A percentile compares a stretch with the other conserved stretches of the same genome.
Conservation (phyloP, 75 land plant species). For the Pseudotsuga menziesii region DNA sequence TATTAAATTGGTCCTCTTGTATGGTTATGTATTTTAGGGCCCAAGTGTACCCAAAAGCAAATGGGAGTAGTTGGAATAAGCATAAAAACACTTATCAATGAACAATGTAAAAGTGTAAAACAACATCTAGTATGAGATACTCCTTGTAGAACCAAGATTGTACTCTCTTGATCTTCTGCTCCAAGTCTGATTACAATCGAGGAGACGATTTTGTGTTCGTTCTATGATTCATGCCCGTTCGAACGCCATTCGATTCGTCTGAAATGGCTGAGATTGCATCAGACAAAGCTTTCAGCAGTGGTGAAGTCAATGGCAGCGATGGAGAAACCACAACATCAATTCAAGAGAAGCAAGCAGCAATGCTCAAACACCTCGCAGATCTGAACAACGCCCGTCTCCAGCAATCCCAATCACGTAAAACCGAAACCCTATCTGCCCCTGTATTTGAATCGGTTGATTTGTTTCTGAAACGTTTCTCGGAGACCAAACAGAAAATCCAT, state of each 20-base stretch:
- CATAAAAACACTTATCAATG: too few species aligned
- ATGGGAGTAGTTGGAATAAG: too few species aligned
- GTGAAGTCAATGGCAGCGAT: background rate
- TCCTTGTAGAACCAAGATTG: too few species aligned
- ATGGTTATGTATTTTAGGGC: too few species aligned
- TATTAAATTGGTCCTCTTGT: too few species aligned
- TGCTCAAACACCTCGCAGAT: slow-evolving; percentile 44
- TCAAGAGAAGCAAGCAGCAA: slow-evolving; percentile 34
- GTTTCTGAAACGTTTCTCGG: slow-evolving; percentile 59
- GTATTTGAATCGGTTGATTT: slow-evolving; percentile 35
- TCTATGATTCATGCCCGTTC: background rate
- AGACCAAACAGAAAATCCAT: slow-evolving; percentile 38
- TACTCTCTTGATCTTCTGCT: too few species aligned
- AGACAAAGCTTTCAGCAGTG: background rate
- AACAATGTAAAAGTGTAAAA: too few species aligned
- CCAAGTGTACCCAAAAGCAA: too few species aligned
- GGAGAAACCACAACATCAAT: slow-evolving; percentile 5
- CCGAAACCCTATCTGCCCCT: too few species aligned
- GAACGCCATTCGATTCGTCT: background rate
- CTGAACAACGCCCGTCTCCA: slow-evolving; percentile 22
- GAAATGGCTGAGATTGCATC: background rate
- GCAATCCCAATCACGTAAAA: slow-evolving; percentile 5
- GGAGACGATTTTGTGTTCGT: background rate
- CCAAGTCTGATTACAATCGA: background rate
- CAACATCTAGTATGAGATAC: too few species aligned